Evolutionary conservation across 1,284 basidiomycete genomes (phyloP), one percentile per base, ranked within the genome.

Genomic region (Kalmanozyma brasiliensis): DNA sequence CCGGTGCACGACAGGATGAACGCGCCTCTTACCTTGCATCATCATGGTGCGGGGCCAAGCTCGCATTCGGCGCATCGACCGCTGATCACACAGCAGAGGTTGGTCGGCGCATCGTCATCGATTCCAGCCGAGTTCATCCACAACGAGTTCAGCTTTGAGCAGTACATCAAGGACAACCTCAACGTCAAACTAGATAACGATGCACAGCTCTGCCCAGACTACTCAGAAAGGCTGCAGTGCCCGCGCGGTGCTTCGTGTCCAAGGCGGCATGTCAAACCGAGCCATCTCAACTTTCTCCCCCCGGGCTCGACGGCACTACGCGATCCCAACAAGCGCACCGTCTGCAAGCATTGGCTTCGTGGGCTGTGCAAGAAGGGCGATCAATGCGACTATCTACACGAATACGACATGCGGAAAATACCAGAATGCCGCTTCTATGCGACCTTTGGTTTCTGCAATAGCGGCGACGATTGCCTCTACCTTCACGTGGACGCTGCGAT

Each of bases 361-460:
- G 96, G 96, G 24, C 86, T 98, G 36, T 98, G 96, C 85, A 98
- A 98, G 85, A 98, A 98, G 83, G 95, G 94, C 56, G 92, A 96
- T 81, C 90, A 90, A 38, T 99, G 96, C 85, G 96, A 98, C 85
- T 98, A 98, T 84, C 87, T 98, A 81, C 96, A 99, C 84, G 96
- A 98, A 85, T 98, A 97, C 85, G 97, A 98, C 82, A 87, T 98
- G 60, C 86, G 95, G 71, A 90, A 93, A 57, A 98, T 98, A 93
- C 96, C 96, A n/a, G 93, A 97, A 82, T 98, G 96, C 82, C 93
- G 94, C 88, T 98, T 94, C 93, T 98, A 90, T 82, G 93, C 93
- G 59, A 96, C 96, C 83, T 95, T 94, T 80, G 96, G 96, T 5
- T 98, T 95, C 84, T 98, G 96, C 84, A 93, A 93, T 53, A 91